phyloP scores from a whole-genome alignment of 306 rosid species.

The Ziziphus jujuba region DNA sequence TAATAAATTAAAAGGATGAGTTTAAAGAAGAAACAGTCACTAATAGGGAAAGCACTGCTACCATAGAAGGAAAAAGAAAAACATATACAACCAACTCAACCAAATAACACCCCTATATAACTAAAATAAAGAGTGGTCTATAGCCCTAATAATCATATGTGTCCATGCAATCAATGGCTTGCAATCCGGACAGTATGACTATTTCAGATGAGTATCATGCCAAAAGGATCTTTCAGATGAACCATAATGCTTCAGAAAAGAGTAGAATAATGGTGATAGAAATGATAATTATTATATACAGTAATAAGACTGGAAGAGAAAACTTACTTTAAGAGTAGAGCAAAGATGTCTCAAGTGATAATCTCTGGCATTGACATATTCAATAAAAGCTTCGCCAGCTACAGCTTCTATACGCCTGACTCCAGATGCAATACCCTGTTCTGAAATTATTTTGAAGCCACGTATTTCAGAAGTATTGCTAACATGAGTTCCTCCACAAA shows the following conservation, averaged over 20 bases:
- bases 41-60: too few species aligned
- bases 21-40: too few species aligned
- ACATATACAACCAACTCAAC: too few species aligned
- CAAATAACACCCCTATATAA: too few species aligned
- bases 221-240: background rate
- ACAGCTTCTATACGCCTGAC: conserved; percentile 94
- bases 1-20: too few species aligned
- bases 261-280: background rate
- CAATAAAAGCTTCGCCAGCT: conserved; percentile 92
- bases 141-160: too few species aligned
- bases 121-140: too few species aligned
- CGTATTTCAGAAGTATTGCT: conserved; percentile 88
- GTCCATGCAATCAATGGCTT: too few species aligned
- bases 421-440: conserved; percentile 96
- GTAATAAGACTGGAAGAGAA: conserved; percentile 2
- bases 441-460: conserved; percentile 86
- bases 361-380: conserved; percentile 80
- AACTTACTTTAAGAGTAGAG: conserved; percentile 81
- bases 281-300: background rate
- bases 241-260: background rate
- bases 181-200: too few species aligned
- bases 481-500: conserved; percentile 97
- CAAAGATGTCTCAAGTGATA: conserved; percentile 73
- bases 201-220: too few species aligned
- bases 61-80: too few species aligned